Evolutionary conservation across 2,329 filamentous ascomycete genomes (phyloP).

Genomic region (Colletotrichum tanaceti): DNA sequence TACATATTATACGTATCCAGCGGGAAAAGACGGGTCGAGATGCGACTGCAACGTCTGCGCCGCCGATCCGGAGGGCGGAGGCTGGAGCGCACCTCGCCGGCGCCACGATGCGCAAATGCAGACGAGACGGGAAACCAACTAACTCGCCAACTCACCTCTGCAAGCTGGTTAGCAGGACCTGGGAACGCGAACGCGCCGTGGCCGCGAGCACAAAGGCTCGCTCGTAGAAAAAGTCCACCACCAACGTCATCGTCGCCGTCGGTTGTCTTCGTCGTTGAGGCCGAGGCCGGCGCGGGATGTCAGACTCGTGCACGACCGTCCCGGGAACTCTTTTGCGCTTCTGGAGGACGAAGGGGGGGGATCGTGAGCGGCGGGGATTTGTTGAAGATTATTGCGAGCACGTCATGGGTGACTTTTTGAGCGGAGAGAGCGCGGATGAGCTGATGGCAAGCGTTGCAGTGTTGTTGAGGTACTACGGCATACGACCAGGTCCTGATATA

Average conservation of each 20-base stretch:
- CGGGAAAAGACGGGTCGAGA: slow-evolving; percentile 1
- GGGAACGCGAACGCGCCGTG: slow-evolving; percentile 11
- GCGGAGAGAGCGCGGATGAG: neutral
- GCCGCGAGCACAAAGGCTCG: slow-evolving; percentile 32
- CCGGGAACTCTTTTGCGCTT: slow-evolving; percentile 10
- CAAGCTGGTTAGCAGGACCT: slow-evolving; percentile 13
- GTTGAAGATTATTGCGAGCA: slow-evolving; percentile 8
- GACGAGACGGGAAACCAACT: neutral
- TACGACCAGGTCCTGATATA: neutral
- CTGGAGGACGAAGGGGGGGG: neutral
- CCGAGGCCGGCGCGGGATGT: slow-evolving; percentile 4
- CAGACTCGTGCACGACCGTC: slow-evolving; percentile 4
- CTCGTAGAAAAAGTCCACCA: slow-evolving; percentile 26
- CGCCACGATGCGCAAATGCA: neutral
- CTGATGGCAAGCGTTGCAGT: neutral
- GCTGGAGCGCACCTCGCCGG: neutral
- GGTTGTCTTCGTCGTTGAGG: neutral
- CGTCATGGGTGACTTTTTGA: slow-evolving; percentile 22
- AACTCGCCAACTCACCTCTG: slow-evolving; percentile 21
- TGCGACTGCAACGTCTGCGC: slow-evolving; percentile 3
- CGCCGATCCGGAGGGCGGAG: neutral
- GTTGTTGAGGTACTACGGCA: neutral
- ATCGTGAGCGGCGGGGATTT: neutral
- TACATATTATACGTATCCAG: neutral
- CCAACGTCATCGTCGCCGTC: slow-evolving; percentile 1